These are phyloP conservation scores for Schoenoplectus tabernaemontani DNA, from an alignment of 202 grass and related monocot genomes.

Conservation along the genomic window DNA sequence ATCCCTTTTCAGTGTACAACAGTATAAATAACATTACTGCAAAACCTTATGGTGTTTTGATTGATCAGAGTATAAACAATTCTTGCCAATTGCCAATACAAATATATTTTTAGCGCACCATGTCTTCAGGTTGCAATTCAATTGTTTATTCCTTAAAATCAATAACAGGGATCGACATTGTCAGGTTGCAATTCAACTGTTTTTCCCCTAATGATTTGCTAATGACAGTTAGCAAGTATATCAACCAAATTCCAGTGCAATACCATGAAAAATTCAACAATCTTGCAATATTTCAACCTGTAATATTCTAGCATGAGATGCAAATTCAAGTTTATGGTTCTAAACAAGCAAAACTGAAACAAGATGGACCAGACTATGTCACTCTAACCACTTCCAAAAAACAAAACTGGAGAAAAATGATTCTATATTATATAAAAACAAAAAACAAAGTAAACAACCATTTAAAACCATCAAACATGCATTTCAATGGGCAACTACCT, in stretches of 20 bases:
- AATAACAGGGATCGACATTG: too few relatives aligned
- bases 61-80: neutral
- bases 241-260: neutral
- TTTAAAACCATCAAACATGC: neutral
- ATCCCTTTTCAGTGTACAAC: slow-evolving; percentile 1
- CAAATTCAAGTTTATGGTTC: neutral
- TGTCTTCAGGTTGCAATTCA: too few relatives aligned
- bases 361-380: neutral
- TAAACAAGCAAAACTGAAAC: neutral
- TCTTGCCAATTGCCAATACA: too few relatives aligned
- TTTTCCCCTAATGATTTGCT: neutral
- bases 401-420: neutral
- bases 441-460: neutral
- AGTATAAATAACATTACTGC: too few relatives aligned
- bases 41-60: neutral
- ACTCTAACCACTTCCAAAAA: neutral
- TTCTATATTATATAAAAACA: neutral
- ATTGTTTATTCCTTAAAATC: too few relatives aligned
- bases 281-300: neutral
- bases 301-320: neutral
- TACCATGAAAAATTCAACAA: neutral
- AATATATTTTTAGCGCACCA: too few relatives aligned
- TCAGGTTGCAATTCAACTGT: neutral
- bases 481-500: slow-evolving; percentile 31
- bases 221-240: neutral